A percentile compares a stretch with the other conserved stretches of the same genome.
These are phyloP conservation scores for Colletotrichum abscissum DNA, from an alignment of 2,329 filamentous ascomycete species.

Conservation along the genomic window DNA sequence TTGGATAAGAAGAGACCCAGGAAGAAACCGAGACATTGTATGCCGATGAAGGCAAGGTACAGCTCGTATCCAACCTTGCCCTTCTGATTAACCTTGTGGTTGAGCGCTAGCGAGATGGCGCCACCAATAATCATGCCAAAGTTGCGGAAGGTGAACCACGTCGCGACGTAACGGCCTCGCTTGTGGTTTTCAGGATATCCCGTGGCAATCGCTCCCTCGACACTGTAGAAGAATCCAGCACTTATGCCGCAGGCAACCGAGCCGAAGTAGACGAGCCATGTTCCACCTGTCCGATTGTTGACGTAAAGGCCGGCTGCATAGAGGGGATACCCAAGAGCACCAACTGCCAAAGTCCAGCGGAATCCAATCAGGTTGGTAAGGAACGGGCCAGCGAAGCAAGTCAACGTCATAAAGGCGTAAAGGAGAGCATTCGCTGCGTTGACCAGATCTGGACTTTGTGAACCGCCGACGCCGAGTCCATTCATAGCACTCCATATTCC, in stretches of 20 bases:
- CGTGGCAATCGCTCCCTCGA: slow-evolving; percentile 74
- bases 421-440: slow-evolving; percentile 58
- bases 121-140: slow-evolving; percentile 60
- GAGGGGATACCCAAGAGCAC: slow-evolving; percentile 69
- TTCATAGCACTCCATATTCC: slow-evolving; percentile 57
- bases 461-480: slow-evolving; percentile 51
- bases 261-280: slow-evolving; percentile 52
- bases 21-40: slow-evolving; percentile 57
- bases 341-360: slow-evolving; percentile 51
- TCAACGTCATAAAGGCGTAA: slow-evolving; percentile 56
- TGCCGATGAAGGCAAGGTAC: slow-evolving; percentile 58
- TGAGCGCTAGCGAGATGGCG: slow-evolving; percentile 60
- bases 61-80: slow-evolving; percentile 52
- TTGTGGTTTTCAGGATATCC: slow-evolving; percentile 73
- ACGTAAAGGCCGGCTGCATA: slow-evolving; percentile 67
- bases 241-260: slow-evolving; percentile 58
- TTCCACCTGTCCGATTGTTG: slow-evolving; percentile 68
- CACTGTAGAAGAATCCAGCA: slow-evolving; percentile 76
- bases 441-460: slow-evolving; percentile 52
- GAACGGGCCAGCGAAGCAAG: slow-evolving; percentile 52
- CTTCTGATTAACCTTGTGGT: slow-evolving; percentile 48
- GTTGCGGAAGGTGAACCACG: slow-evolving; percentile 55
- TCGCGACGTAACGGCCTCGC: slow-evolving; percentile 67
- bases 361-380: slow-evolving; percentile 51
- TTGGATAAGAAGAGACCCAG: slow-evolving; percentile 55